Evolutionary conservation across 2,329 filamentous ascomycete genomes (phyloP).

Genomic region (Cladobotryum protrusum): DNA sequence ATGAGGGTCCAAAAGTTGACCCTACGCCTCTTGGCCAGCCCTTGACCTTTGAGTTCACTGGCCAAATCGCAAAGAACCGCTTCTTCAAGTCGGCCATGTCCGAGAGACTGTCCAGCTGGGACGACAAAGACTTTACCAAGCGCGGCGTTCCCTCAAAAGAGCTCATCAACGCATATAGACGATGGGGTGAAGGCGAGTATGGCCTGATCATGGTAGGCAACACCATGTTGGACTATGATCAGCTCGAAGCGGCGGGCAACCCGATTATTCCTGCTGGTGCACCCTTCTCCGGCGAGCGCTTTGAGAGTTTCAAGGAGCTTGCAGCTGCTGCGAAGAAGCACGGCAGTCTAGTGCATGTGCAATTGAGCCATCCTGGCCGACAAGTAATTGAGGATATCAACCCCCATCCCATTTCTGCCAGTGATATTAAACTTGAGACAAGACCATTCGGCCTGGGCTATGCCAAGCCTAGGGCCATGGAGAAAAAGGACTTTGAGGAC

Average conservation of each 20-base stretch:
- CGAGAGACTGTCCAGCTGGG: conserved; percentile 57
- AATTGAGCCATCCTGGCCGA: conserved; percentile 55
- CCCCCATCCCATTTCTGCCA: conserved; percentile 35
- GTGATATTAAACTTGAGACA: conserved; percentile 29
- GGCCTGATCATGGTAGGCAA: conserved; percentile 58
- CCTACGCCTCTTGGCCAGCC: conserved; percentile 34
- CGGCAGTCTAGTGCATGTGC: conserved; percentile 54
- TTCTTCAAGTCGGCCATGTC: conserved; percentile 64
- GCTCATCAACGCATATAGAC: conserved; percentile 48
- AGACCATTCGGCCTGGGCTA: conserved; percentile 23
- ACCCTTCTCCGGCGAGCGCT: conserved; percentile 48
- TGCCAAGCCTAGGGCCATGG: conserved; percentile 47
- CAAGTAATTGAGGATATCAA: conserved; percentile 16
- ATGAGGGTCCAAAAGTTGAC: conserved; percentile 7
- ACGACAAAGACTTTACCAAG: conserved; percentile 42
- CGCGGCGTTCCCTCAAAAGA: conserved; percentile 38
- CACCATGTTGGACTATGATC: conserved; percentile 56
- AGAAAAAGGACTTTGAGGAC: conserved; percentile 46
- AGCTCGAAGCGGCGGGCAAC: conserved; percentile 51
- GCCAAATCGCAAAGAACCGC: conserved; percentile 54
- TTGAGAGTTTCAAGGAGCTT: conserved; percentile 54
- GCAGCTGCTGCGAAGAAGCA: conserved; percentile 49
- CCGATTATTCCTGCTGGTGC: conserved; percentile 50
- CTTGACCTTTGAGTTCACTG: conserved; percentile 44
- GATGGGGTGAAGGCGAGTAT: conserved; percentile 52